These are phyloP conservation scores for Paecilomyces sp. DNA, from an alignment of 2,329 filamentous ascomycete genomes.

Conservation along the genomic window DNA sequence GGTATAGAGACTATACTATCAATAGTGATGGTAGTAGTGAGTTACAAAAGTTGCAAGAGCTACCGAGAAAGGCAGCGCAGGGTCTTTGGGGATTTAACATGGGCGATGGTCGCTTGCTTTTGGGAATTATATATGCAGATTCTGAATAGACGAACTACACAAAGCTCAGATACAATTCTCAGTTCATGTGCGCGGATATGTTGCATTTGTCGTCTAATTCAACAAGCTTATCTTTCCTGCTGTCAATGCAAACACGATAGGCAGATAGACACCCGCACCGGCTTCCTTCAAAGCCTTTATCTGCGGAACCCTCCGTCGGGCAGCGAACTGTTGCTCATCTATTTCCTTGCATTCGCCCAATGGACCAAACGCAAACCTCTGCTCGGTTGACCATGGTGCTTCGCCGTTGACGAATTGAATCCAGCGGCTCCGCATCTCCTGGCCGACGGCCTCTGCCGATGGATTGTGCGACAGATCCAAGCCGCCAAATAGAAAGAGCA, in stretches of 20 bases:
- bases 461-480: slow-evolving; percentile 30
- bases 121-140: neutral
- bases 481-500: slow-evolving; percentile 39
- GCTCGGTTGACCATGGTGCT: slow-evolving; percentile 28
- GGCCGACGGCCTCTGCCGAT: slow-evolving; percentile 23
- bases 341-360: slow-evolving; percentile 28
- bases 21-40: too few relatives aligned
- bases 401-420: slow-evolving; percentile 30
- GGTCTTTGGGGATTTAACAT: too few relatives aligned
- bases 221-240: slow-evolving; percentile 37
- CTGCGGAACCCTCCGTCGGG: slow-evolving; percentile 24
- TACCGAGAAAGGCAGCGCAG: too few relatives aligned
- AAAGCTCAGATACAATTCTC: too few relatives aligned
- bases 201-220: slow-evolving; percentile 16
- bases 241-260: slow-evolving; percentile 24
- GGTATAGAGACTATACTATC: too few relatives aligned
- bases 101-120: neutral
- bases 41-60: too few relatives aligned
- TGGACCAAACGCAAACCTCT: slow-evolving; percentile 34
- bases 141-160: too few relatives aligned
- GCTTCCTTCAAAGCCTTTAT: slow-evolving; percentile 22
- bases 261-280: slow-evolving; percentile 20
- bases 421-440: slow-evolving; percentile 36
- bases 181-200: too few relatives aligned
- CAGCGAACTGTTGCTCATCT: slow-evolving; percentile 22